Base-by-base conservation (phyloP, 2,329 filamentous ascomycete species). In the Sporothrix brasiliensis region DNA sequence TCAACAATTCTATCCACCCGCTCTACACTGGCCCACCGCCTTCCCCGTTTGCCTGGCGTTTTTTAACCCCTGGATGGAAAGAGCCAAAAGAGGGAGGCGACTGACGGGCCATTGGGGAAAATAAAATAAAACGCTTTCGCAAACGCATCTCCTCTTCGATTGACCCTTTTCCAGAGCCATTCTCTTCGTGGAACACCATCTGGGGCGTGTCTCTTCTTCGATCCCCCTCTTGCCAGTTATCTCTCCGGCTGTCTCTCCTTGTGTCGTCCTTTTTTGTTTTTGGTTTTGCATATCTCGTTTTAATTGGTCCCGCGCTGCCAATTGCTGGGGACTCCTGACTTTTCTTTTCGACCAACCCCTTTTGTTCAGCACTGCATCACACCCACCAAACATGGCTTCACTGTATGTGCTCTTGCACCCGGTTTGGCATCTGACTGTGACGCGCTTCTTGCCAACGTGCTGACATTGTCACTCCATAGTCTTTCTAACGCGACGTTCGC, bases 401-500 rank as follows among this genome's bases (percentile, higher is more conserved):
- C 39, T 72, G 71, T 72, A 66, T 50, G 71, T 72, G 21, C 34
- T 27, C 34, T 30, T 6, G 7, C 27, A 3, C n/a, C 27, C 50
- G 49, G 30, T 5, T 13, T 34, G n/a, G 30, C 13, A 4, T 1
- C 14, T 14, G 13, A 49, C 27, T 16, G 11, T 24, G 2, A 27
- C 5, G 30, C 16, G 41, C 49, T 3, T 7, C 49, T 19, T 19
- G 24, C 39, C 34, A 24, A 19, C 16, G 11, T 54, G 50, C 69
- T 68, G 58, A 67, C 54, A 30, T 13, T 30, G 1, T 27, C 61
- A 24, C 6, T 63, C 5, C n/a, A 5, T 61, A 72, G 70, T 21
- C 63, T 72, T 50, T 63, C 68, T 47, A 72, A 72, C 63, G 61
- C 70, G 41, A 69, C 70, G 27, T 44, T 74, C 5, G 34, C 65